phyloP scores from a whole-genome alignment of 2,329 filamentous ascomycete species.

The Microdochium trichocladiopsis region DNA sequence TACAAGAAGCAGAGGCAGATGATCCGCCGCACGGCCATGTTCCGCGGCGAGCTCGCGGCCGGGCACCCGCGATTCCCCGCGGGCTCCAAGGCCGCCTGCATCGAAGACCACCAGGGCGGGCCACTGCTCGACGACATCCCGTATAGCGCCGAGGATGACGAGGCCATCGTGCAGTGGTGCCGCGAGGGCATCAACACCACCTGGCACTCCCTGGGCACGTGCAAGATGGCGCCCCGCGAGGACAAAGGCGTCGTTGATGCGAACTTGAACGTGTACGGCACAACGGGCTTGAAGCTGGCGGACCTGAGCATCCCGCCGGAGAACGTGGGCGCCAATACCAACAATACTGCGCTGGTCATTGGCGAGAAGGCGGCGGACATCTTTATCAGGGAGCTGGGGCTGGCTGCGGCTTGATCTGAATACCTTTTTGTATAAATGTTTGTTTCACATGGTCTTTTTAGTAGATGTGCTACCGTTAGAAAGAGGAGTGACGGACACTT shows the following conservation, averaged over 20 bases:
- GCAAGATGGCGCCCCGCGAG: conserved; percentile 31
- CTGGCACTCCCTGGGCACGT: conserved; percentile 34
- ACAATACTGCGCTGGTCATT: conserved; percentile 37
- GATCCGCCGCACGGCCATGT: conserved; percentile 44
- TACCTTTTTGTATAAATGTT: neutral
- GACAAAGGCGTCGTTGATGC: conserved; percentile 32
- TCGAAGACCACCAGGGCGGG: conserved; percentile 16
- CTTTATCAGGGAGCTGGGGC: conserved; percentile 26
- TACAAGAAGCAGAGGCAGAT: conserved; percentile 62
- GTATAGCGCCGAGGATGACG: conserved; percentile 38
- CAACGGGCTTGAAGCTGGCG: conserved; percentile 29
- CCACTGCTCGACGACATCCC: conserved; percentile 33
- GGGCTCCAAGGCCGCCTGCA: conserved; percentile 28
- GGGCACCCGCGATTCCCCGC: conserved; percentile 36
- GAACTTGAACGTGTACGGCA: conserved; percentile 31
- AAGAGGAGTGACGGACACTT: too few relatives aligned
- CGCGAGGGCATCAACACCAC: conserved; percentile 29
- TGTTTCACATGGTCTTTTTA: neutral
- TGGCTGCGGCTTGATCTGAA: neutral
- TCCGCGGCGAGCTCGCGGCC: conserved; percentile 34
- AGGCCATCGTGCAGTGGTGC: conserved; percentile 32
- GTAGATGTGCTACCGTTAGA: neutral
- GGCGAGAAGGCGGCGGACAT: conserved; percentile 40
- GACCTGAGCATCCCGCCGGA: conserved; percentile 24
- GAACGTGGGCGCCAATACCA: conserved; percentile 37